phyloP scores from a whole-genome alignment of 2,329 filamentous ascomycete species.

The Cadophora sp. region DNA sequence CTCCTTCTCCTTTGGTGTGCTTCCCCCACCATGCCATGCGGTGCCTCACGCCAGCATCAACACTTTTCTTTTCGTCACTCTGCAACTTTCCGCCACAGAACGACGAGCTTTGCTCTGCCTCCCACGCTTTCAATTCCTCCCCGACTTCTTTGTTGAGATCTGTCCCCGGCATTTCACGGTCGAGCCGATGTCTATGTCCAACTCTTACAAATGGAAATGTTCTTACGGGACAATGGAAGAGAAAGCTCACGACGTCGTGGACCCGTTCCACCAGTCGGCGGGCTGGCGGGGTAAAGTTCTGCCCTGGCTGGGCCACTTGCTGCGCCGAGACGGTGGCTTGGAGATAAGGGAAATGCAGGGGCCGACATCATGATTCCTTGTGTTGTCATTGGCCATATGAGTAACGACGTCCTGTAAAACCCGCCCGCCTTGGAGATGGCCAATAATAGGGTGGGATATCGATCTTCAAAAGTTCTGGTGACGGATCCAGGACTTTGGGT shows the following conservation, averaged over 20 bases:
- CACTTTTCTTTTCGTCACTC: slow-evolving; percentile 29
- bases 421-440: slow-evolving; percentile 6
- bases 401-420: slow-evolving; percentile 8
- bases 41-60: slow-evolving; percentile 25
- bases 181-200: slow-evolving; percentile 13
- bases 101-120: background rate
- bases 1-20: background rate
- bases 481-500: slow-evolving; percentile 5
- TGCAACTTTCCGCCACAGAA: background rate
- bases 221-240: slow-evolving; percentile 31
- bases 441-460: slow-evolving; percentile 1
- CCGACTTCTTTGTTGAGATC: slow-evolving; percentile 17
- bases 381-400: slow-evolving; percentile 1
- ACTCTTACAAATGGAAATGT: slow-evolving; percentile 36
- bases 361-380: background rate
- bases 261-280: slow-evolving; percentile 5
- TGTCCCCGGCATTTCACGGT: slow-evolving; percentile 11
- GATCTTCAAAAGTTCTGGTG: background rate
- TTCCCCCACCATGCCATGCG: slow-evolving; percentile 23
- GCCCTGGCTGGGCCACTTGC: slow-evolving; percentile 7
- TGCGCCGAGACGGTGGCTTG: background rate
- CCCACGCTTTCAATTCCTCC: slow-evolving; percentile 20
- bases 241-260: slow-evolving; percentile 14
- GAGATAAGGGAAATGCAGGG: slow-evolving; percentile 13
- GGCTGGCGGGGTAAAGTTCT: slow-evolving; percentile 7